Evolutionary conservation across 2,329 filamentous ascomycete species (phyloP).

Genomic region (Sclerotinia minor): DNA sequence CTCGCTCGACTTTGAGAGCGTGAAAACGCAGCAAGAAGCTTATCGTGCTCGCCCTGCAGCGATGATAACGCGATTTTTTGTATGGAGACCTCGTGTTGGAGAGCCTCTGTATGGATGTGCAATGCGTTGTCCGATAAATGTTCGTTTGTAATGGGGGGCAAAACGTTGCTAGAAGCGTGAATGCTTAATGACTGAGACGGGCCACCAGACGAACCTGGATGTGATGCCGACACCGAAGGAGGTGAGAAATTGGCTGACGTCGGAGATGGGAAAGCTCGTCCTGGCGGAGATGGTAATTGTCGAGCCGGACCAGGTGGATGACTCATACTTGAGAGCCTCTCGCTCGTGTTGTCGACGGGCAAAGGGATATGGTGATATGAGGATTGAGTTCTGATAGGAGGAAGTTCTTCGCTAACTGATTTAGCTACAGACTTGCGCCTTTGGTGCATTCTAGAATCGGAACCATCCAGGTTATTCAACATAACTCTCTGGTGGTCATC

Average conservation of each 20-base stretch:
- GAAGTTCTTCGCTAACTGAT: slow-evolving; percentile 31
- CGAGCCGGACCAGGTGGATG: slow-evolving; percentile 37
- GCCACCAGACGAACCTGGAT: slow-evolving; percentile 29
- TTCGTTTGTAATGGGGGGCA: slow-evolving; percentile 35
- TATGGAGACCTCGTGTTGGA: slow-evolving; percentile 56
- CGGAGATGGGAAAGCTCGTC: slow-evolving; percentile 38
- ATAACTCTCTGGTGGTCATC: slow-evolving; percentile 28
- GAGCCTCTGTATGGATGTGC: slow-evolving; percentile 39
- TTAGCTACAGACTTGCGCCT: slow-evolving; percentile 32
- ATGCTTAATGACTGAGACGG: slow-evolving; percentile 31
- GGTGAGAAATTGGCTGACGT: slow-evolving; percentile 39
- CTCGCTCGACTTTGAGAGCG: slow-evolving; percentile 51
- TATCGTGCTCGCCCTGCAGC: slow-evolving; percentile 55
- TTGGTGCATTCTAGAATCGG: slow-evolving; percentile 32
- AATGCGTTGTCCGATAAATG: slow-evolving; percentile 36
- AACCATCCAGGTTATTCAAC: slow-evolving; percentile 25
- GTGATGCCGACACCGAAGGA: slow-evolving; percentile 34
- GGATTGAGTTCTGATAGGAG: slow-evolving; percentile 33
- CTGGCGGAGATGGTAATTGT: slow-evolving; percentile 41
- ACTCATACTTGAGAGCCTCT: slow-evolving; percentile 37
- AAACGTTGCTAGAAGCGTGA: slow-evolving; percentile 28
- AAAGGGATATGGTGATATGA: slow-evolving; percentile 29
- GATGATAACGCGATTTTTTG: slow-evolving; percentile 54
- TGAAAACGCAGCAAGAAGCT: slow-evolving; percentile 52
- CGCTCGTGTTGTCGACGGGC: slow-evolving; percentile 26